Evolutionary conservation across 2,329 filamentous ascomycete genomes (phyloP).

Genomic region (Pseudogymnoascus verrucosus): DNA sequence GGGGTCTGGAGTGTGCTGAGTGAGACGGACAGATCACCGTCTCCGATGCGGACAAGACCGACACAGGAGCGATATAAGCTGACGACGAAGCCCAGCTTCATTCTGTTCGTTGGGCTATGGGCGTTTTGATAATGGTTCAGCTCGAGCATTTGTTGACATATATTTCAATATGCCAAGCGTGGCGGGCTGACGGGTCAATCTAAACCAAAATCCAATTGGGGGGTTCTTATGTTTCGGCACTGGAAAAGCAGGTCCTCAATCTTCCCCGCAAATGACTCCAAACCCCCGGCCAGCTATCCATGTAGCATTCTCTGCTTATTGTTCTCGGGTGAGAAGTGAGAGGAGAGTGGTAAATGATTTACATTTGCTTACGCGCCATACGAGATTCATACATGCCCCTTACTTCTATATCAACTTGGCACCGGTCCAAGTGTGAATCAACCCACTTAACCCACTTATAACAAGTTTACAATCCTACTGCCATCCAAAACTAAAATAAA

Average conservation of each 20-base stretch:
- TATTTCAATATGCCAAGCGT: neutral
- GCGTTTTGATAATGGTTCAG: conserved; percentile 1
- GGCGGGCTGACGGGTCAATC: neutral
- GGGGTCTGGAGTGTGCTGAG: neutral
- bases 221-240: neutral
- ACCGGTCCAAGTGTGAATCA: neutral
- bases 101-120: neutral
- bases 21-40: neutral
- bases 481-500: neutral
- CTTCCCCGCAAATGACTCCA: neutral
- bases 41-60: neutral
- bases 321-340: neutral
- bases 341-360: neutral
- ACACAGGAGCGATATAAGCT: neutral
- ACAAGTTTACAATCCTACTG: neutral
- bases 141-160: neutral
- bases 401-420: neutral
- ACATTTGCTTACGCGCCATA: neutral
- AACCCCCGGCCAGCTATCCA: neutral
- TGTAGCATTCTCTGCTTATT: neutral
- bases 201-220: neutral
- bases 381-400: neutral
- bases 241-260: conserved; percentile 2
- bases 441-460: neutral
- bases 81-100: neutral